A percentile compares a stretch with the other conserved stretches of the same genome.
Conservation (phyloP, 768 basidiomycete genomes). For the Serendipita vermifera region DNA sequence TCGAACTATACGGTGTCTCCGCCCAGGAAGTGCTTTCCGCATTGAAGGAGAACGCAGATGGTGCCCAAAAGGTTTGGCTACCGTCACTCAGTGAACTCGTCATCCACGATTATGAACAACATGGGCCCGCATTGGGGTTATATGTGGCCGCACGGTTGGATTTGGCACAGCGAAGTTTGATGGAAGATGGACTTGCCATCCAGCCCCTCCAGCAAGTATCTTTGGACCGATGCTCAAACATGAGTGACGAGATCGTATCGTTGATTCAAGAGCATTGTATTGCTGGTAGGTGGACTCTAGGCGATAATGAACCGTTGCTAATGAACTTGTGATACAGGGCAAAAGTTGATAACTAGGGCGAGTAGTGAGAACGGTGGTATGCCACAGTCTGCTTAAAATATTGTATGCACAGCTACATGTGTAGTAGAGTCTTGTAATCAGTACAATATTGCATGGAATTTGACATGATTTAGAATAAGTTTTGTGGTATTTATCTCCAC, state of each 20-base stretch:
- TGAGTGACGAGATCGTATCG: background rate
- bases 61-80: background rate
- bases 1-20: background rate
- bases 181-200: background rate
- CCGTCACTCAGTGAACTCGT: background rate
- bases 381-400: background rate
- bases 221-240: background rate
- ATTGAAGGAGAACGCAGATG: background rate
- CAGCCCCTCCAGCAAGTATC: background rate
- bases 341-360: background rate
- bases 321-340: background rate
- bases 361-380: background rate
- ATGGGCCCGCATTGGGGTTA: background rate
- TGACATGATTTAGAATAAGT: no score
- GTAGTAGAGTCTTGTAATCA: no score
- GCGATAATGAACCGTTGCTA: background rate
- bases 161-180: background rate
- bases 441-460: no score
- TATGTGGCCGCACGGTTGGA: background rate
- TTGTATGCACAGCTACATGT: no score
- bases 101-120: conserved; percentile 4
- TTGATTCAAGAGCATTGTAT: conserved; percentile 4
- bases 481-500: no score
- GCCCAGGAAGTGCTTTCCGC: background rate
- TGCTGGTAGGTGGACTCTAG: background rate